These are phyloP conservation scores for Begonia masoniana DNA, from an alignment of 306 rosid genomes.

Conservation along the genomic window DNA sequence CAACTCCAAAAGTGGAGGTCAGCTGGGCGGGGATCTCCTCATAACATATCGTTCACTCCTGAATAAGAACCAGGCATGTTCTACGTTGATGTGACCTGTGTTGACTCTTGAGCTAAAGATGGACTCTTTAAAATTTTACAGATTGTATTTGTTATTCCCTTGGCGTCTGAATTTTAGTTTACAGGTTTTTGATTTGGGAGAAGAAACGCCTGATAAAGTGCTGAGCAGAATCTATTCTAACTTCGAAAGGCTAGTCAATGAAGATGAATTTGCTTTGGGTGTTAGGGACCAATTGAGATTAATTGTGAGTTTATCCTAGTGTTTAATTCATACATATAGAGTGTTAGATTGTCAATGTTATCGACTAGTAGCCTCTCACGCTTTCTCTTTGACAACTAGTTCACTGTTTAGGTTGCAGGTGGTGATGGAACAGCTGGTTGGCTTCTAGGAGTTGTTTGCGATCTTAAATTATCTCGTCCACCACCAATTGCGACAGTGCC, in stretches of 20 bases:
- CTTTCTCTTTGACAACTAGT: no score
- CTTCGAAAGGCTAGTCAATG: background rate
- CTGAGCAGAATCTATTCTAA: background rate
- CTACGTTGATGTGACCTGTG: no score
- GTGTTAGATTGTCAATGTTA: no score
- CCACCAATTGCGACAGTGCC: constrained; percentile 3
- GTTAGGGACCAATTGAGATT: constrained; percentile 1
- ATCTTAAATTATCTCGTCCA: background rate
- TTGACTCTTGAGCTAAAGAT: background rate
- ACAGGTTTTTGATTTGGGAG: constrained; percentile 1
- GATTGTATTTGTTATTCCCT: background rate
- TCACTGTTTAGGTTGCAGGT: constrained; percentile 2
- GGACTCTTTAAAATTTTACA: background rate
- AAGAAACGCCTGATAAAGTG: constrained; percentile 1
- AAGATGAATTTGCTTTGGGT: background rate
- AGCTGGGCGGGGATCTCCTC: background rate
- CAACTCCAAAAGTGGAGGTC: background rate
- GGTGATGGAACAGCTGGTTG: background rate
- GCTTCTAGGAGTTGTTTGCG: constrained; percentile 6
- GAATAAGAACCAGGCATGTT: constrained; percentile 4
- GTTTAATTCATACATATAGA: no score
- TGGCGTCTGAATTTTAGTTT: background rate
- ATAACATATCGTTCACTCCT: background rate
- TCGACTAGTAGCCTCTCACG: no score
- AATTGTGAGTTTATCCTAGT: background rate